Evolutionary conservation across 1,139 yeast genomes (phyloP), one percentile per base, ranked within the genome.

Genomic region (Saccharomyces hybrid): DNA sequence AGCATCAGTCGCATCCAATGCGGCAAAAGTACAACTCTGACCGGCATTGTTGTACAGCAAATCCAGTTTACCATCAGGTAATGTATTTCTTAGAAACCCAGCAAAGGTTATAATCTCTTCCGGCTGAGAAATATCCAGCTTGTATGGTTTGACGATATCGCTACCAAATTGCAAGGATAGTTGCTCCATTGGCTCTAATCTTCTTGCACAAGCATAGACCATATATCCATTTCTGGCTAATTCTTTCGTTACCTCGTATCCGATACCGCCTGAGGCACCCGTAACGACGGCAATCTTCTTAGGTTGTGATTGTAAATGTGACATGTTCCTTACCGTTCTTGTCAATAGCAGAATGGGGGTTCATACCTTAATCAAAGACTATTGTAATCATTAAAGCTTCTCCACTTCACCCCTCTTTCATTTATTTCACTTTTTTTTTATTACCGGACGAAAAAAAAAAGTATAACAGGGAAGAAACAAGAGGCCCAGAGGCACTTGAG

Each of bases 191-290:
- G 80, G 79, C 47, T 75, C 84, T 32, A 81, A 65, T 60, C 90
- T 76, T 65, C 96, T 76, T 1, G 96, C 93, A 50, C 88, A 85
- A 0, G 88, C 88, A 65, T 76, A 83, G 1, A 88, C 93, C 55
- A 73, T 75, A 70, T 78, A 84, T 2, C 89, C 89, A 56, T 82
- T 71, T 16, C 71, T 67, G 14, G 88, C 84, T 57, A 87, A 75
- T 62, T 85, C 89, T 54, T 78, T 75, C 31, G 91, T 82, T 9
- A 85, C 72, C 16, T 83, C 81, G 65, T 73, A 80, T 3, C 95
- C 96, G 59, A 88, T 88, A 11, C 95, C 96, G 0, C 91, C 84
- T 0, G 93, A 85, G 16, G 88, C 88, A 7, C 95, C 96, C 0
- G 95, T 88, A 32, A 88, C 79, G 47, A 85, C 72, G 1, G 83